Base-by-base conservation (phyloP, 1,284 basidiomycete species). In the Meira miltonrushii region DNA sequence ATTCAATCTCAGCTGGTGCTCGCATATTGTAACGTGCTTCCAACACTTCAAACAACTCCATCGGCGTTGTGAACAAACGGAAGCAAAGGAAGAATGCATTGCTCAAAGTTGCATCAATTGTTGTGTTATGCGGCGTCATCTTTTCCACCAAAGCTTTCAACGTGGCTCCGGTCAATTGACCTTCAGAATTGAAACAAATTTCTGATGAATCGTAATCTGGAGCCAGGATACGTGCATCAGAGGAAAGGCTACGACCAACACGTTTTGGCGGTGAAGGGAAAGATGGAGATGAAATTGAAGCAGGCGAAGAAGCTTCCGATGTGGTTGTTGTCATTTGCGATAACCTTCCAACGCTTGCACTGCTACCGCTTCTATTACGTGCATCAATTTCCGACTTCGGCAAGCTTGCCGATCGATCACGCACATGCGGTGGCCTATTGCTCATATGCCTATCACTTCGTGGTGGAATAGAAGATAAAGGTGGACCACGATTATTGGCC, bases 41-140 rank as follows among this genome's bases (percentile, higher is more conserved):
- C 57, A 97, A 81, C 0, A 86, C 83, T 10, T 88, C 84, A 1
- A 89, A 83, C 33, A 98, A 84, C 59, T 89, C 87, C 7, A 80
- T 60, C 0, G 94, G 89, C 0, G 87, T 85, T 0, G 88, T 86
- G 79, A 96, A 97, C 64, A 96, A 80, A n/a, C 94, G 85, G 83
- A 98, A 98, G 0, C 92, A 95, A 73, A 93, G 82, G 83, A 93
- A 94, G 82, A 98, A 97, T 15, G 93, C 88, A 1, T 87, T 85
- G 23, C 87, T 84, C 75, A 96, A 92, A 0, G 85, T 85, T 15
- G 87, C 82, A 69, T 97, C 92, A 59, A 80, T 79, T 52, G 90
- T 85, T 51, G 87, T 87, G 72, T 92, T 90, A 74, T 94, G 90
- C 1, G 92, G 90, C n/a, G 93, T 94, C 87, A 98, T 88, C 80